phyloP scores from a whole-genome alignment of 202 grass and related monocot species.

The Alloteropsis angusta region DNA sequence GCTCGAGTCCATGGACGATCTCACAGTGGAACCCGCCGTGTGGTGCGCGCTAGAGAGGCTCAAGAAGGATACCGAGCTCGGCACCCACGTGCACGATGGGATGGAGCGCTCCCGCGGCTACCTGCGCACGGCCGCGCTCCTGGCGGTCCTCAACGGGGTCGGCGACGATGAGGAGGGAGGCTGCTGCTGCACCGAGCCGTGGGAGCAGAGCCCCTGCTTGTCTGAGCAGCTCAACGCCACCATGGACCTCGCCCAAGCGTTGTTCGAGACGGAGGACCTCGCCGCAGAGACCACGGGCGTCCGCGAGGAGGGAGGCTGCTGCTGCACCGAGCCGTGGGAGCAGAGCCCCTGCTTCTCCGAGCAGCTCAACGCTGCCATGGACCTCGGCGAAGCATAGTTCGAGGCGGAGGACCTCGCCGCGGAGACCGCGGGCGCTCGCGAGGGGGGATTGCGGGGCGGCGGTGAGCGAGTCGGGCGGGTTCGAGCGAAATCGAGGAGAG shows the following conservation, averaged over 20 bases:
- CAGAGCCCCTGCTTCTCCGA: not conserved
- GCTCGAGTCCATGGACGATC: not conserved
- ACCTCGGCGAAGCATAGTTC: not conserved
- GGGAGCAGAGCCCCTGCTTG: not conserved
- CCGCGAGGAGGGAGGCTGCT: not conserved
- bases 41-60: not conserved
- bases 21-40: not conserved
- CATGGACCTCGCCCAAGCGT: not conserved
- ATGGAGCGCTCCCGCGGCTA: conserved; percentile 18
- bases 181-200: not conserved
- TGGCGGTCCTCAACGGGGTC: not conserved
- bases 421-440: not conserved
- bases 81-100: not conserved
- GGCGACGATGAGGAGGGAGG: not conserved
- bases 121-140: not conserved
- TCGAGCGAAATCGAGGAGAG: no score
- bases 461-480: no score
- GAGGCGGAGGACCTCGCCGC: not conserved
- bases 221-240: not conserved
- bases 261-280: not conserved
- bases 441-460: no score
- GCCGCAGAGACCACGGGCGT: not conserved
- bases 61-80: not conserved
- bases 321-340: not conserved
- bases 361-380: not conserved